A percentile compares a stretch with the other conserved stretches of the same genome.
phyloP scores from a whole-genome alignment of 2,329 filamentous ascomycete species.

The Xylaria sp. region DNA sequence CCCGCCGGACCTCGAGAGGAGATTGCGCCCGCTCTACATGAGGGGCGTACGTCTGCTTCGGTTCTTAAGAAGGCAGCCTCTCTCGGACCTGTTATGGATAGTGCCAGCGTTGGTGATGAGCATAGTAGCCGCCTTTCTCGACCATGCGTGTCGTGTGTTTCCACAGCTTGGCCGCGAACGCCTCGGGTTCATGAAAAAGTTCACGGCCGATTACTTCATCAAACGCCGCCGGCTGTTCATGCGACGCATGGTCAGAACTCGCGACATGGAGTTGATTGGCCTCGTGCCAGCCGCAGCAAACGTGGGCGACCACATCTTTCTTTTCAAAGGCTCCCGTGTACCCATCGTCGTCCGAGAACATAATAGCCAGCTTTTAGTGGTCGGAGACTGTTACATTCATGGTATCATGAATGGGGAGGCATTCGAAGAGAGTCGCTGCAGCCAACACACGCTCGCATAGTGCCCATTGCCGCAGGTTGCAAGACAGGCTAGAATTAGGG shows the following conservation, averaged over 20 bases:
- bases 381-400: conserved; percentile 2
- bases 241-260: background rate
- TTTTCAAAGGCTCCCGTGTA: background rate
- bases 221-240: background rate
- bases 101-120: background rate
- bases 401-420: background rate
- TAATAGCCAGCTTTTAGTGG: background rate
- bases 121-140: background rate
- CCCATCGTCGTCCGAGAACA: background rate
- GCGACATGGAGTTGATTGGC: background rate
- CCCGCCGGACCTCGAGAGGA: background rate
- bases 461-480: background rate
- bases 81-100: background rate
- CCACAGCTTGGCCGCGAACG: background rate
- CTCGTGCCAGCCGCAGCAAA: background rate
- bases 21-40: background rate
- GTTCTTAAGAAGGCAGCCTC: background rate
- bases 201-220: conserved; percentile 1
- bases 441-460: conserved; percentile 5
- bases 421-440: background rate
- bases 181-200: background rate
- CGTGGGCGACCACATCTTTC: background rate
- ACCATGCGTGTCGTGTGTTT: conserved; percentile 1
- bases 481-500: too few relatives aligned
- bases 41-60: background rate